Percentiles rank a stretch among this genome's conserved stretches.
Evolutionary conservation across 1,284 basidiomycete genomes (phyloP).

Genomic region (Fomitopsis pinicola): DNA sequence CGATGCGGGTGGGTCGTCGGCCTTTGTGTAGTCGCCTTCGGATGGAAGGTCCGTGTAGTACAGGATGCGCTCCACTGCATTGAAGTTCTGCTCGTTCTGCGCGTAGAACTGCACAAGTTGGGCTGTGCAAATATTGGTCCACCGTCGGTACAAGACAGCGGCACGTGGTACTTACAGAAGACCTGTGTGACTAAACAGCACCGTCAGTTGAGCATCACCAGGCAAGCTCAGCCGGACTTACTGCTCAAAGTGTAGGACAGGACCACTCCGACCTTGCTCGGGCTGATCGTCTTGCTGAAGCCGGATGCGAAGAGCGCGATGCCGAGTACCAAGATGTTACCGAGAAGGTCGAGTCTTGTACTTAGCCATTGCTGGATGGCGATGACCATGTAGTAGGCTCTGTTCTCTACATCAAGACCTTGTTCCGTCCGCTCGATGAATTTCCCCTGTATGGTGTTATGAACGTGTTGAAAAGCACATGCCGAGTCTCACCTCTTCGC

Average conservation of each 20-base stretch:
- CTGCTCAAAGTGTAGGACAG: conserved; percentile 59
- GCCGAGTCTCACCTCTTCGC: conserved; percentile 29
- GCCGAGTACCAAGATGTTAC: conserved; percentile 68
- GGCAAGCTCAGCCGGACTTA: conserved; percentile 29
- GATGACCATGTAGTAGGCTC: conserved; percentile 78
- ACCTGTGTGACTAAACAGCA: conserved; percentile 43
- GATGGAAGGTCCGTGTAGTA: conserved; percentile 51
- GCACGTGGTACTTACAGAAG: conserved; percentile 40
- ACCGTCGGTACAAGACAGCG: neutral
- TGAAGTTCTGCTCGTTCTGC: conserved; percentile 66
- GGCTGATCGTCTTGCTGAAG: conserved; percentile 44
- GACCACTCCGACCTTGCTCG: conserved; percentile 56
- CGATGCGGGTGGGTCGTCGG: conserved; percentile 48
- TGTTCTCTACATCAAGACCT: conserved; percentile 57
- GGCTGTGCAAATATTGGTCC: conserved; percentile 29
- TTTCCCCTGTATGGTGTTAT: conserved; percentile 20
- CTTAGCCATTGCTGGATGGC: conserved; percentile 60
- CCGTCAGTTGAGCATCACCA: neutral
- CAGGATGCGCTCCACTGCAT: conserved; percentile 65
- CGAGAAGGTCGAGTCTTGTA: conserved; percentile 63
- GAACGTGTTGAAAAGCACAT: neutral
- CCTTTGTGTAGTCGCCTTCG: conserved; percentile 40
- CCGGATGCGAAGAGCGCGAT: conserved; percentile 68
- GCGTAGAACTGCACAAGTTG: conserved; percentile 55
- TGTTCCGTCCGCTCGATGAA: conserved; percentile 45